Evolutionary conservation across 345 rosid genomes (phyloP).

Genomic region (Anacardium occidentale): DNA sequence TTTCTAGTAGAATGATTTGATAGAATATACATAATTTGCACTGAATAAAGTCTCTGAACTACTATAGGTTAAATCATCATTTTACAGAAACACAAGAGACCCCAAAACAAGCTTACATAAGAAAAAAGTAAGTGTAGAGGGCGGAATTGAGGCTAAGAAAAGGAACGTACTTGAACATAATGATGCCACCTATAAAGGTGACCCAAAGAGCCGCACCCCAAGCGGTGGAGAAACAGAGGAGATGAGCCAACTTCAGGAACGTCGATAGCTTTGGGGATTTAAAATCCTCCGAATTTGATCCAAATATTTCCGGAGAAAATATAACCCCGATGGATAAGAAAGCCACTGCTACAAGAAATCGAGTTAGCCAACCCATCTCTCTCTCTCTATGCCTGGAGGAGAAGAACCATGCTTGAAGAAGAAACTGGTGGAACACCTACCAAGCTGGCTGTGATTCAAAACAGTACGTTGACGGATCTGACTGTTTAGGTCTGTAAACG

Average conservation of each 20-base stretch:
- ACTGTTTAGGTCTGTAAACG: not conserved
- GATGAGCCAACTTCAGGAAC: slow-evolving; percentile 75
- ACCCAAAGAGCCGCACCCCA: slow-evolving; percentile 98
- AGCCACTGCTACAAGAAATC: slow-evolving; percentile 67
- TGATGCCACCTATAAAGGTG: slow-evolving; percentile 98
- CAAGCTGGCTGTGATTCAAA: not conserved
- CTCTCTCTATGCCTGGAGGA: not conserved
- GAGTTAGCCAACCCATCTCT: slow-evolving; percentile 77
- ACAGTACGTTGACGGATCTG: not conserved
- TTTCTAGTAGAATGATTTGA: no score
- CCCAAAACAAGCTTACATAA: no score
- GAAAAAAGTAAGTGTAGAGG: no score
- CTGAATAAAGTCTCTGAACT: not conserved
- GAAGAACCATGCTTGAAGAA: not conserved
- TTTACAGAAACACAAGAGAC: not conserved
- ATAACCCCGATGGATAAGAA: slow-evolving; percentile 78
- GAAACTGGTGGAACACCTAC: not conserved
- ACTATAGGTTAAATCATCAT: not conserved
- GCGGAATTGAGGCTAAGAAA: not conserved
- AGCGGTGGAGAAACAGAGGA: slow-evolving; percentile 88
- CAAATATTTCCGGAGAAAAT: slow-evolving; percentile 86
- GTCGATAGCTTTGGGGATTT: slow-evolving; percentile 43
- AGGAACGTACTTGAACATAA: slow-evolving; percentile 81
- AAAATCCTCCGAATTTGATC: slow-evolving; percentile 54
- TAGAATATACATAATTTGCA: not conserved